Percentiles rank a stretch among this genome's conserved stretches.
Conservation (phyloP, 2,329 filamentous ascomycete genomes). For the Clarireedia homoeocarpa region DNA sequence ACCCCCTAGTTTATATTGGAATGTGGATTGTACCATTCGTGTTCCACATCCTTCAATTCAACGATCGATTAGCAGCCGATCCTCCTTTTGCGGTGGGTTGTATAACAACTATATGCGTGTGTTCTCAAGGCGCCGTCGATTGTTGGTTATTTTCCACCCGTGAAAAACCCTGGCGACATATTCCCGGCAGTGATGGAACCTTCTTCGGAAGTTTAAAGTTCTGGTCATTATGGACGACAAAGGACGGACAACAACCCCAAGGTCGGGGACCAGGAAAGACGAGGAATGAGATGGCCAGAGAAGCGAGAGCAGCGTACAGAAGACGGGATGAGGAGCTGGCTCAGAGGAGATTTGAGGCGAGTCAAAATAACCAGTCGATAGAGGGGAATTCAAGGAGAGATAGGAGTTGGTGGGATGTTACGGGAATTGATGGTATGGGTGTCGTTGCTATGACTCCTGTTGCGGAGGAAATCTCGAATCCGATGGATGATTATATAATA, state of each 20-base stretch:
- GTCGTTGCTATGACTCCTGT: conserved; percentile 19
- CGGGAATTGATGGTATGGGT: background rate
- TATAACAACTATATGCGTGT: conserved; percentile 49
- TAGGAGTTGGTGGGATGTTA: conserved; percentile 30
- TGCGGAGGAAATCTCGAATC: conserved; percentile 16
- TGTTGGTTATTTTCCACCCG: conserved; percentile 59
- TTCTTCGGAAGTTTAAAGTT: conserved; percentile 31
- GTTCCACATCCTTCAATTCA: conserved; percentile 53
- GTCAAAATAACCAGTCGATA: conserved; percentile 7
- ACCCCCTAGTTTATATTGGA: conserved; percentile 63
- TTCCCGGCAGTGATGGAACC: conserved; percentile 35
- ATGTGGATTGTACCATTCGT: conserved; percentile 69
- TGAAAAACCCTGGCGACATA: conserved; percentile 63
- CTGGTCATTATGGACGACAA: conserved; percentile 22
- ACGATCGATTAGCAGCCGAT: conserved; percentile 40
- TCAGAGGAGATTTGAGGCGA: conserved; percentile 28
- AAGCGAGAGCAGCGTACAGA: conserved; percentile 40
- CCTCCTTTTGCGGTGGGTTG: conserved; percentile 50
- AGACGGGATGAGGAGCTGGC: conserved; percentile 41
- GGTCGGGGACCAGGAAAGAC: conserved; percentile 36
- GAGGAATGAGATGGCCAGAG: conserved; percentile 44
- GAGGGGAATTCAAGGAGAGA: conserved; percentile 18
- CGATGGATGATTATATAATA: background rate
- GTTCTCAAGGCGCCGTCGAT: conserved; percentile 60
- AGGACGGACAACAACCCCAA: conserved; percentile 24